These are phyloP conservation scores for Colletotrichum orbiculare DNA, from an alignment of 2,329 filamentous ascomycete species.

Conservation along the genomic window DNA sequence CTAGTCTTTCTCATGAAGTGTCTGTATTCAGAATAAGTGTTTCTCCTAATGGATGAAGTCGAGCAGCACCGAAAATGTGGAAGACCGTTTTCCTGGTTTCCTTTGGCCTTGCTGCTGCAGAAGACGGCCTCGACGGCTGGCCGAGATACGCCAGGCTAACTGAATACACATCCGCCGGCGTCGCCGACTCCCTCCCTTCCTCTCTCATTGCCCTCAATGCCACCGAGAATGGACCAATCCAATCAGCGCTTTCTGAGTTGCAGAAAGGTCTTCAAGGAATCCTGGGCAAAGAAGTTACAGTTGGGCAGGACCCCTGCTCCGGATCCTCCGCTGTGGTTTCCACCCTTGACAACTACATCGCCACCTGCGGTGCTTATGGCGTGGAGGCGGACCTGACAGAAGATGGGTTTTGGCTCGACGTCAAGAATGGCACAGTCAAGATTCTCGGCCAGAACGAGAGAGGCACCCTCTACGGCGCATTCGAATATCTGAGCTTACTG, in stretches of 20 bases:
- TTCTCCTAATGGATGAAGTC: constrained; percentile 14
- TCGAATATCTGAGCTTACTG: constrained; percentile 75
- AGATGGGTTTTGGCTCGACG: constrained; percentile 72
- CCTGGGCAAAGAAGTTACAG: constrained; percentile 58
- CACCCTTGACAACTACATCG: constrained; percentile 39
- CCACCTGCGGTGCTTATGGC: constrained; percentile 56
- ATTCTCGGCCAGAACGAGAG: constrained; percentile 75
- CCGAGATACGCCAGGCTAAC: constrained; percentile 69
- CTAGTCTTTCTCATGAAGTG: not conserved
- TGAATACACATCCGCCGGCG: constrained; percentile 40
- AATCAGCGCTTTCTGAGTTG: constrained; percentile 69
- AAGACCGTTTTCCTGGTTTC: constrained; percentile 42
- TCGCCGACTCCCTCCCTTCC: constrained; percentile 52
- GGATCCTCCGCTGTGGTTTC: constrained; percentile 37
- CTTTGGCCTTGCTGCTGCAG: constrained; percentile 58
- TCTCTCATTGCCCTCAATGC: constrained; percentile 65
- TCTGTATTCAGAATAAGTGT: constrained; percentile 16
- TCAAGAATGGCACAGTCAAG: constrained; percentile 56
- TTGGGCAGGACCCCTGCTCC: constrained; percentile 39
- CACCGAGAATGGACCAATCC: constrained; percentile 65
- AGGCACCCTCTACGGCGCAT: constrained; percentile 75
- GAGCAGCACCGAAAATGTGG: constrained; percentile 41
- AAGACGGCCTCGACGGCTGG: constrained; percentile 72
- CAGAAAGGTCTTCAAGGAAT: constrained; percentile 67
- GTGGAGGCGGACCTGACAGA: constrained; percentile 52